Evolutionary conservation across 768 basidiomycete species (phyloP).

Genomic region (Leucocoprinus birnbaumii): DNA sequence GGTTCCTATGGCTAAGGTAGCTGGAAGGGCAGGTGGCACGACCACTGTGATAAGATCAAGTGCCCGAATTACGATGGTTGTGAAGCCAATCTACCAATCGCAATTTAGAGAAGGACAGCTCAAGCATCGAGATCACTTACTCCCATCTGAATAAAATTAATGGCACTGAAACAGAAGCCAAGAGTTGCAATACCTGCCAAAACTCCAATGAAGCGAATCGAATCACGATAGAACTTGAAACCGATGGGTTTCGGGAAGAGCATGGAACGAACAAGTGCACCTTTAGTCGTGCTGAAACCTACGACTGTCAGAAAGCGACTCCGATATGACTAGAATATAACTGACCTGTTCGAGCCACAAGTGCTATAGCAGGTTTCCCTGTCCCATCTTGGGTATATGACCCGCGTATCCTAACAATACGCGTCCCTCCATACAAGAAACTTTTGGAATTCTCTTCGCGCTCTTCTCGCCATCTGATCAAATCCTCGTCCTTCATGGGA

Average conservation of each 20-base stretch:
- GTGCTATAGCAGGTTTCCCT: slow-evolving; percentile 65
- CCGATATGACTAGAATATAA: not conserved
- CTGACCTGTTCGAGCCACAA: slow-evolving; percentile 85
- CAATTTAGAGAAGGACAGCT: not conserved
- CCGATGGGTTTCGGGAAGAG: slow-evolving; percentile 97
- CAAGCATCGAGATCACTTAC: slow-evolving; percentile 43
- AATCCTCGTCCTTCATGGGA: slow-evolving; percentile 77
- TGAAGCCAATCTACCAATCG: slow-evolving; percentile 69
- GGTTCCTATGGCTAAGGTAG: slow-evolving; percentile 95
- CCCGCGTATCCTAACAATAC: slow-evolving; percentile 82
- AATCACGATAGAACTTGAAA: slow-evolving; percentile 97
- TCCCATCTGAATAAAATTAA: slow-evolving; percentile 89
- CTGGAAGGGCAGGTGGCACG: slow-evolving; percentile 95
- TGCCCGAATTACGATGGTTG: slow-evolving; percentile 87
- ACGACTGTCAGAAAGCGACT: not conserved
- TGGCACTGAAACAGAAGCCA: slow-evolving; percentile 88
- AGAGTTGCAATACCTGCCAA: slow-evolving; percentile 87
- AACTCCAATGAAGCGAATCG: slow-evolving; percentile 86
- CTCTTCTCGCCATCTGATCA: slow-evolving; percentile 65
- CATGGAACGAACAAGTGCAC: slow-evolving; percentile 94
- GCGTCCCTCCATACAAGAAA: slow-evolving; percentile 89
- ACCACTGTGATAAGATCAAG: slow-evolving; percentile 96
- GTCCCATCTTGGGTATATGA: slow-evolving; percentile 48
- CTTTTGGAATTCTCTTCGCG: slow-evolving; percentile 76
- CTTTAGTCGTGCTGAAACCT: slow-evolving; percentile 98